Percentiles rank a stretch among this genome's conserved stretches.
These are phyloP conservation scores for Myxozyma mucilagina DNA, from an alignment of 805 yeast species.

Conservation along the genomic window DNA sequence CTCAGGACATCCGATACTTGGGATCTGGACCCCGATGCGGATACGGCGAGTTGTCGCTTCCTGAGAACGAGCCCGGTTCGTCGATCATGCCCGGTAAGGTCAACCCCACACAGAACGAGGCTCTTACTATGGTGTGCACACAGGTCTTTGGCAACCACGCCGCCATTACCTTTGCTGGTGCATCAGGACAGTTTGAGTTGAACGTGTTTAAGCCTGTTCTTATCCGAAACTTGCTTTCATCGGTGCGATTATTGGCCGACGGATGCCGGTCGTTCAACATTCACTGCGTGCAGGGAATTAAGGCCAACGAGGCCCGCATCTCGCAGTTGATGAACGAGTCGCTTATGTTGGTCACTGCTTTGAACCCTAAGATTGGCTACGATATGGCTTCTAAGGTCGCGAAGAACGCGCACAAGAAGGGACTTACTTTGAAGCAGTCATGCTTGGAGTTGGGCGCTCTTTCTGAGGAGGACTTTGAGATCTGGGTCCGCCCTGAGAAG, in stretches of 20 bases:
- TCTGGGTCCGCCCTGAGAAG: slow-evolving; percentile 96
- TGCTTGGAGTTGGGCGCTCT: slow-evolving; percentile 89
- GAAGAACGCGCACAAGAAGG: slow-evolving; percentile 97
- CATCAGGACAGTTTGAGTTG: slow-evolving; percentile 97
- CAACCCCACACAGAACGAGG: slow-evolving; percentile 99
- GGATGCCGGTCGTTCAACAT: slow-evolving; percentile 86
- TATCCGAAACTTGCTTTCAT: slow-evolving; percentile 85
- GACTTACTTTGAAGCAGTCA: slow-evolving; percentile 89
- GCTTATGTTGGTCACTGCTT: slow-evolving; percentile 96
- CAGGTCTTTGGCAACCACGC: slow-evolving; percentile 98
- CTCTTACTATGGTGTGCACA: slow-evolving; percentile 95
- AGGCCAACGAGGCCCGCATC: slow-evolving; percentile 85
- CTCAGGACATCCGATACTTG: slow-evolving; percentile 95
- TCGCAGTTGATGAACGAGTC: slow-evolving; percentile 88
- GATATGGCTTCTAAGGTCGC: slow-evolving; percentile 97
- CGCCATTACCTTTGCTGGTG: slow-evolving; percentile 95
- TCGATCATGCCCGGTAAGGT: slow-evolving; percentile 99
- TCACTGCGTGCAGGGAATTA: slow-evolving; percentile 93
- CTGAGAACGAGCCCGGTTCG: slow-evolving; percentile 99
- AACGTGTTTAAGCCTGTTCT: slow-evolving; percentile 95
- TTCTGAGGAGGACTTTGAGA: slow-evolving; percentile 81
- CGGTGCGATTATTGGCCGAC: slow-evolving; percentile 86
- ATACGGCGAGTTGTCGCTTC: slow-evolving; percentile 90
- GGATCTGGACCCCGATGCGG: slow-evolving; percentile 99
- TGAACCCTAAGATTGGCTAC: slow-evolving; percentile 98